phyloP scores from a whole-genome alignment of 2,329 filamentous ascomycete species.

The Xylariaceae sp. region DNA sequence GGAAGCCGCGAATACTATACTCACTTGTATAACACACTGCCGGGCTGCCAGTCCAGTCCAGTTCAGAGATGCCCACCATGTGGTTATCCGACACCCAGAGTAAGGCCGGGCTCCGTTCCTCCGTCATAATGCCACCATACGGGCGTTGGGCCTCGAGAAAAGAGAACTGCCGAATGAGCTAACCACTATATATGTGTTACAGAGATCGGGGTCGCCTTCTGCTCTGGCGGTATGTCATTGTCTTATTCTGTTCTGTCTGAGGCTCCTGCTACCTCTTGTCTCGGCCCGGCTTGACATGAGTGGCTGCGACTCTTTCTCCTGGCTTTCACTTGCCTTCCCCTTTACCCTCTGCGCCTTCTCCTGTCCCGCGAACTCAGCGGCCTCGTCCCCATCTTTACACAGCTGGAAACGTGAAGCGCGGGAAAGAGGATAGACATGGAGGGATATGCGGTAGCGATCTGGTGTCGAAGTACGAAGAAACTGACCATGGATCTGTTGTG shows the following conservation, averaged over 20 bases:
- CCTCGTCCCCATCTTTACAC: conserved; percentile 1
- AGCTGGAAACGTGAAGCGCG: conserved; percentile 9
- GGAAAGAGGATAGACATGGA: conserved; percentile 4
- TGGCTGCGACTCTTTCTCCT: too few relatives aligned
- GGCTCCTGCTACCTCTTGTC: too few relatives aligned
- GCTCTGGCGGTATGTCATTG: conserved; percentile 81
- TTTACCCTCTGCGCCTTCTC: too few relatives aligned
- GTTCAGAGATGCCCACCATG: conserved; percentile 69
- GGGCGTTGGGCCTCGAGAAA: too few relatives aligned
- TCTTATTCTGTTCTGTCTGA: conserved; percentile 4
- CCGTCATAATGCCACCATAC: neutral
- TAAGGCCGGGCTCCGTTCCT: conserved; percentile 43
- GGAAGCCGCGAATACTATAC: too few relatives aligned
- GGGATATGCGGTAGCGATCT: conserved; percentile 1
- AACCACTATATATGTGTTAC: neutral
- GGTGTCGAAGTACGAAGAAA: neutral
- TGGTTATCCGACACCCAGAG: conserved; percentile 96
- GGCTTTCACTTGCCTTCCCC: too few relatives aligned
- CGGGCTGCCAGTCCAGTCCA: too few relatives aligned
- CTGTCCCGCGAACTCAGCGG: too few relatives aligned
- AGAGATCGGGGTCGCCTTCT: conserved; percentile 98
- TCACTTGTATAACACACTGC: too few relatives aligned
- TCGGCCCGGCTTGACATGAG: too few relatives aligned
- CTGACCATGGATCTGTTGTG: conserved; percentile 15
- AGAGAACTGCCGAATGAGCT: neutral